Evolutionary conservation across 352 stramenopile genomes (phyloP).

Genomic region (Thalassiosira exigua): DNA sequence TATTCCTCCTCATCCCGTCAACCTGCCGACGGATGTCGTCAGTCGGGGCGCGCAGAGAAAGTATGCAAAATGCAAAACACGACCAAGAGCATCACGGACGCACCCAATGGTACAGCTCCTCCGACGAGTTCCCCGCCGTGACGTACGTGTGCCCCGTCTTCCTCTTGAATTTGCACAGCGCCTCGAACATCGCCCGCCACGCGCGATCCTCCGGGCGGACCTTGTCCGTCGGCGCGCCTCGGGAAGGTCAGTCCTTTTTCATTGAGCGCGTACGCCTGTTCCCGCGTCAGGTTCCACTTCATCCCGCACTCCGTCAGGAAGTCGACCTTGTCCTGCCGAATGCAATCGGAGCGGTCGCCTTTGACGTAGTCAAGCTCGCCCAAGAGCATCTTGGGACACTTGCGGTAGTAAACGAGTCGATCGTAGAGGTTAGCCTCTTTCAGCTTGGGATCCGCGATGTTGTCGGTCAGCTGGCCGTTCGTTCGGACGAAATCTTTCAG

Average conservation of each 20-base stretch:
- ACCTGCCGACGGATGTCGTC: too few species aligned
- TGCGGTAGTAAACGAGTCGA: conserved; percentile 5
- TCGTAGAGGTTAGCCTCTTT: not conserved
- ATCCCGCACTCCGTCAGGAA: conserved; percentile 9
- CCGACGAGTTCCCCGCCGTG: conserved; percentile 9
- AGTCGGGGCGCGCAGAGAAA: not conserved
- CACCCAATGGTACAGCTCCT: conserved; percentile 21
- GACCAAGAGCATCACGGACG: not conserved
- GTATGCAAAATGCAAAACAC: not conserved
- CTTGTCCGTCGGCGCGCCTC: not conserved
- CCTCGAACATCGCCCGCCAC: conserved; percentile 22
- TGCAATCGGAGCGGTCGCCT: not conserved
- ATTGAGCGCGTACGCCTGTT: conserved; percentile 5
- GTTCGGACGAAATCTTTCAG: conserved; percentile 8
- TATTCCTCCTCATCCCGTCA: conserved; percentile 2
- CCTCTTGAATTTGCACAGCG: conserved; percentile 13
- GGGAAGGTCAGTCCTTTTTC: conserved; percentile 16
- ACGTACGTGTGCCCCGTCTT: conserved; percentile 5
- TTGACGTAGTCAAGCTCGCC: not conserved
- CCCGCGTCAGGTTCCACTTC: conserved; percentile 4
- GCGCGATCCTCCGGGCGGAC: conserved; percentile 15
- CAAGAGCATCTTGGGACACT: conserved; percentile 2
- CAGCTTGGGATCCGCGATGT: not conserved
- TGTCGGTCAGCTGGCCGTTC: conserved; percentile 4
- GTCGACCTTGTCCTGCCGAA: conserved; percentile 15